These are phyloP conservation scores for Vachellia collinsii DNA, from an alignment of 306 rosid genomes.

Conservation along the genomic window DNA sequence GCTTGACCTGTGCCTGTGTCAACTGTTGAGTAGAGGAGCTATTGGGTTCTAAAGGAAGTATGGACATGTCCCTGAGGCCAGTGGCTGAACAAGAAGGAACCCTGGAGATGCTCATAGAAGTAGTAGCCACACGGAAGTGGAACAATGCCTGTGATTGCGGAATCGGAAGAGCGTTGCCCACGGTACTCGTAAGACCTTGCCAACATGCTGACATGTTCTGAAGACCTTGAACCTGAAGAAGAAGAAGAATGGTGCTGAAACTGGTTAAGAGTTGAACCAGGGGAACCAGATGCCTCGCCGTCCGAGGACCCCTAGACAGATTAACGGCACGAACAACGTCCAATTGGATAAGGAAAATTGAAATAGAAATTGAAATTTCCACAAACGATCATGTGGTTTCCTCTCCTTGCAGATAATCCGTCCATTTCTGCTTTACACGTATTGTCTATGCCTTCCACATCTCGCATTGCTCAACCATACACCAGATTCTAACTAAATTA, in stretches of 20 bases:
- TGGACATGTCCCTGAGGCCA: constrained; percentile 43
- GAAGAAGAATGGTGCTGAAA: neutral
- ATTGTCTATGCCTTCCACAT: no score
- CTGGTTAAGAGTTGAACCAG: neutral
- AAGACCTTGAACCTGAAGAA: neutral
- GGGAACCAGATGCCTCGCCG: neutral
- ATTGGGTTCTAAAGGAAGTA: constrained; percentile 27
- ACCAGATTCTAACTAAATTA: no score
- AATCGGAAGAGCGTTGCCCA: constrained; percentile 26
- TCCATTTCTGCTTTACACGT: no score
- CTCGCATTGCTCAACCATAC: no score
- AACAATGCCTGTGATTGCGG: constrained; percentile 18
- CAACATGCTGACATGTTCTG: constrained; percentile 37
- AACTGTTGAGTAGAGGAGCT: neutral
- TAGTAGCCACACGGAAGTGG: neutral
- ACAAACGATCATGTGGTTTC: neutral
- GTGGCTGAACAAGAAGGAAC: constrained; percentile 32
- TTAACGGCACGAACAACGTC: neutral
- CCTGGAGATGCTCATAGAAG: neutral
- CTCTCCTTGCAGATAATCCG: neutral
- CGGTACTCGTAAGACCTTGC: constrained; percentile 15
- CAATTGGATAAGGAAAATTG: constrained; percentile 18
- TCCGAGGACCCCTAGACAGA: neutral
- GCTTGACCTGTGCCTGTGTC: constrained; percentile 5
- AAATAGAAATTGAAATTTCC: neutral